Base-by-base conservation (phyloP, 805 yeast genomes). In the Pichia manshurica region DNA sequence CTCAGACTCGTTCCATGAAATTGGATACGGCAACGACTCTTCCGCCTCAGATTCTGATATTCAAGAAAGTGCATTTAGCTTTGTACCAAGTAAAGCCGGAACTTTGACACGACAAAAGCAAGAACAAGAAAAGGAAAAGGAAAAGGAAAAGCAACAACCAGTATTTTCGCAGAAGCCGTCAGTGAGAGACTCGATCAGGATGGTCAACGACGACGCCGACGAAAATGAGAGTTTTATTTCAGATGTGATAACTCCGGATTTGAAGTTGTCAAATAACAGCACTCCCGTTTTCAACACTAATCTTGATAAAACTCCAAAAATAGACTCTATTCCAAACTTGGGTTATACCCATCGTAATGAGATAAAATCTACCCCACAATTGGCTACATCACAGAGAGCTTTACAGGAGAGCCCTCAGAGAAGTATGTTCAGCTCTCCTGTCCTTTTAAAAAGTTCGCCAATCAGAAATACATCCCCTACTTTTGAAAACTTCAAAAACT, bases 11-110 rank as follows among this genome's bases (percentile, higher is more conserved):
- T 35, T 50, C 21, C 48, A 57, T 35, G 63, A 61, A 46, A 51
- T 63, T 28, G 68, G 68, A 7, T 62, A 64, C 35, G 61, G 56
- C 37, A 53, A 59, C 34, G 54, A 47, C 10, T 47, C 31, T 15
- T 15, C 25, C 15, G 19, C 36, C 8, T 38, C 19, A 25, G 39
- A 37, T 7, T 5, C 15, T 25, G 32, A 46, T 3, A 32, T 21
- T 17, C 16, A 33, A 2, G 39, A 22, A 15, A 34, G 42, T 31
- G 31, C 33, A 5, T 48, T 48, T 33, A 48, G 52, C 16, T 52
- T 52, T 35, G 39, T 45, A 20, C 55, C 56, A 7, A 48, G 47
- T 23, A 44, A 37, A 35, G 31, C 17, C 10, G 25, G 17, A 8
- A 39, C 47, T 1, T 4, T 43, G 29, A 25, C 29, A 25, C 7